A percentile compares a stretch with the other conserved stretches of the same genome.
Evolutionary conservation across 2,329 filamentous ascomycete species (phyloP).

Genomic region (Parafenestella ontariensis): DNA sequence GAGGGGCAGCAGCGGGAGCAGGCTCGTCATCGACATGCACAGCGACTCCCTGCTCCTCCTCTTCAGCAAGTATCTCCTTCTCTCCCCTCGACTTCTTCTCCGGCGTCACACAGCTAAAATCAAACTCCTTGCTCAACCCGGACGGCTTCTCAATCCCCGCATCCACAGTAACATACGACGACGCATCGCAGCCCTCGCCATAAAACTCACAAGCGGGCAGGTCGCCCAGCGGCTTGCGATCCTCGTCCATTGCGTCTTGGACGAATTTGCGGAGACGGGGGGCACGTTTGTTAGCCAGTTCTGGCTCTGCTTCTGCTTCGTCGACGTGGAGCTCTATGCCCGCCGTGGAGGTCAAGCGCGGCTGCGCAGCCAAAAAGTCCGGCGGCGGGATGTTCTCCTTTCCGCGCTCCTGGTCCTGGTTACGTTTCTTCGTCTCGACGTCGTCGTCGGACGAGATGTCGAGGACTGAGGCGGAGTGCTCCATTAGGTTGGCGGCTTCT

Average conservation of each 20-base stretch:
- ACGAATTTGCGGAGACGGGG: slow-evolving; percentile 35
- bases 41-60: too few relatives aligned
- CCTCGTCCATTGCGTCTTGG: slow-evolving; percentile 51
- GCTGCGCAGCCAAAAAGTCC: slow-evolving; percentile 42
- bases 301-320: slow-evolving; percentile 39
- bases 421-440: slow-evolving; percentile 62
- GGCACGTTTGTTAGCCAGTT: too few relatives aligned
- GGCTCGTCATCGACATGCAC: background rate
- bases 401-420: slow-evolving; percentile 66
- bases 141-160: slow-evolving; percentile 44
- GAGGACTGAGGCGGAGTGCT: slow-evolving; percentile 84
- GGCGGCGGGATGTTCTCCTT: slow-evolving; percentile 93
- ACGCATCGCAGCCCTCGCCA: slow-evolving; percentile 45
- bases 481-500: slow-evolving; percentile 89
- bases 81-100: slow-evolving; percentile 17
- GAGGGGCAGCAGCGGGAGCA: background rate
- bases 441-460: slow-evolving; percentile 93
- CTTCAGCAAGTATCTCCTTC: background rate
- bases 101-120: slow-evolving; percentile 22
- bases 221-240: slow-evolving; percentile 47
- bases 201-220: slow-evolving; percentile 49
- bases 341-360: slow-evolving; percentile 20
- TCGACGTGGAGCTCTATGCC: slow-evolving; percentile 20
- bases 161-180: slow-evolving; percentile 47
- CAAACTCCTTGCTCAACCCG: slow-evolving; percentile 44